Base-by-base conservation (phyloP, 148 eudicot genomes). In the Polygonum maritimum region DNA sequence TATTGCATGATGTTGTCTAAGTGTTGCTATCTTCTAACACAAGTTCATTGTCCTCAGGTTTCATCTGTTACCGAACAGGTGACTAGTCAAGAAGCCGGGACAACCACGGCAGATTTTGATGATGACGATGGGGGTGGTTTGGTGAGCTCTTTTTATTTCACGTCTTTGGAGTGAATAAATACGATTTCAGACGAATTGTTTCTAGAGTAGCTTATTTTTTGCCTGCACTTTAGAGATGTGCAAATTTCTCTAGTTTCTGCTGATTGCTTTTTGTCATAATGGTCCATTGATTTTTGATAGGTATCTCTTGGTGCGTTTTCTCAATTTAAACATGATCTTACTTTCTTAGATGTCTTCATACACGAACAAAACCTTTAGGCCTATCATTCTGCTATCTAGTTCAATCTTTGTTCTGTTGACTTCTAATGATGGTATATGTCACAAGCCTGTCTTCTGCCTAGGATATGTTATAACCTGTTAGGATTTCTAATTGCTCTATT, bases 51-150 rank as follows among this genome's bases (percentile, higher is more conserved):
- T 36, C 74, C 60, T n/a, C 84, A 92, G 97, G 98, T 92, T 82
- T 90, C 95, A 39, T 92, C 90, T 51, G 95, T 91, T 69, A 86
- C 98, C 8, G 98, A 94, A 52, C 98, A 94, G 85, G 83, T 91
- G 75, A 86, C 86, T 69, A 89, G 79, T 45, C 98, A 92, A 84
- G 95, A 94, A 55, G 74, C 92, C 1, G 98, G 92, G 77, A 85
- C 89, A 40, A 89, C 88, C 80, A 83, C 92, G 76, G 92, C 98
- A 13, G 99, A 96, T 74, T 91, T 96, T 63, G 99, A 96, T 83
- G 99, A 96, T 81, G 98, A 96, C 73, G 99, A 95, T 55, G 99
- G 98, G 3, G 98, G 98, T 82, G 98, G 98, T 77, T 78, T 94
- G 98, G 98, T 94, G 81, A 90, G 98, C 84, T 26, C 71, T 36